Evolutionary conservation across 768 basidiomycete genomes (phyloP), one percentile per base, ranked within the genome.

Genomic region (Tylopilus intermedius): DNA sequence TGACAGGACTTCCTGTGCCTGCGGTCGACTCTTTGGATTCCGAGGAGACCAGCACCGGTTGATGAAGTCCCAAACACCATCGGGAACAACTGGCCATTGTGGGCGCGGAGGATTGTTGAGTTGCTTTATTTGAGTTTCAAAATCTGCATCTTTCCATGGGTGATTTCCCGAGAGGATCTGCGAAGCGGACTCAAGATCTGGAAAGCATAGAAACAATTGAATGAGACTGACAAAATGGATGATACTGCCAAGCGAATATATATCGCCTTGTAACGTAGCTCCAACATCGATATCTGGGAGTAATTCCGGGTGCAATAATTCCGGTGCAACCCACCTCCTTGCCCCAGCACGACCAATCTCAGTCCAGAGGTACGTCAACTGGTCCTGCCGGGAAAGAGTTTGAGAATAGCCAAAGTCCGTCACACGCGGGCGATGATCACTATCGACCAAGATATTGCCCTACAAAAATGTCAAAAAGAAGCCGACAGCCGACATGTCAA

Each of bases 331-430:
- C 13, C n/a, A 56, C 21, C 29, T 29, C 18, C 0, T 0, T 5
- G 42, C 46, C 8, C 55, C 53, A 4, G 37, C 18, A 10, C 24
- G 47, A 33, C 13, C 6, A 14, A 51, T 15, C 0, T 27, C 0
- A 3, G 53, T 45, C 2, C 14, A 26, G 9, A 56, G 55, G 15
- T 55, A 56, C 2, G 24, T 5, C 22, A 21, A 29, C 0, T 22
- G 3, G 2, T 33, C 27, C 40, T 47, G 35, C 11, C 3, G n/a
- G n/a, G 13, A 33, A 22, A 40, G 46, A 22, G 43, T 35, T 11
- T 24, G 55, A 45, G 55, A 38, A 11, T 53, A 40, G 1, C 55
- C 55, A 27, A 56, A 27, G 29, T 55, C 55, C 2, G 55, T 48
- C 9, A 56, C 24, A 24, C 52, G 53, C 0, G 47, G 22, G 9